phyloP scores from a whole-genome alignment of 2,329 filamentous ascomycete genomes.

The Emmonsia crescens region DNA sequence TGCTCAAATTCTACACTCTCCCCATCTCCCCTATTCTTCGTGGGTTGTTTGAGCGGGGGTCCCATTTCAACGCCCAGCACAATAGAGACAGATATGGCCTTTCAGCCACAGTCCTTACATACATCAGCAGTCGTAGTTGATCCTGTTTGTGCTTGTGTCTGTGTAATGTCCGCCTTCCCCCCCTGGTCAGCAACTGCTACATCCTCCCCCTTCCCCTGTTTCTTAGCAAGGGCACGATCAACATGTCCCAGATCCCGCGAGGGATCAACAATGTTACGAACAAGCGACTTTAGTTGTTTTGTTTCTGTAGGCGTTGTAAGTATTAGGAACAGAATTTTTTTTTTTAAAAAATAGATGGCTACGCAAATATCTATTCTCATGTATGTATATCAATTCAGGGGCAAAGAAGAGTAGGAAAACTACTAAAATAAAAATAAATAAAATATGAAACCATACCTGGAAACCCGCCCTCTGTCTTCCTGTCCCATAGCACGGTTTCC shows the following conservation, averaged over 20 bases:
- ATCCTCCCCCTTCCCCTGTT: not conserved
- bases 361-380: too few relatives aligned
- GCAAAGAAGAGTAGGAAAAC: conserved; percentile 1
- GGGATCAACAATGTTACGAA: conserved; percentile 75
- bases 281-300: conserved; percentile 75
- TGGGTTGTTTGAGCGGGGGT: too few relatives aligned
- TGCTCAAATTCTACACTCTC: not conserved
- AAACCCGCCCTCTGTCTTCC: conserved; percentile 77
- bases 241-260: conserved; percentile 70
- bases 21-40: not conserved
- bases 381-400: too few relatives aligned
- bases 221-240: conserved; percentile 42
- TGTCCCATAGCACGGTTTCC: conserved; percentile 68
- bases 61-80: not conserved
- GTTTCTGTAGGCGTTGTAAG: conserved; percentile 46
- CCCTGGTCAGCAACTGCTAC: not conserved
- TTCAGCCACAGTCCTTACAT: conserved; percentile 4
- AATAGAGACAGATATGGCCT: not conserved
- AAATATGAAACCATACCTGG: conserved; percentile 43
- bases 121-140: not conserved
- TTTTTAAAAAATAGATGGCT: too few relatives aligned
- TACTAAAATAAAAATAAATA: not conserved
- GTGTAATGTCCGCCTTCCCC: not conserved
- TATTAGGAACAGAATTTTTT: too few relatives aligned
- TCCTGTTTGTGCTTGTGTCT: not conserved